A percentile compares a stretch with the other conserved stretches of the same genome.
phyloP scores from a whole-genome alignment of 805 yeast species.

The Brettanomyces bruxellensis region DNA sequence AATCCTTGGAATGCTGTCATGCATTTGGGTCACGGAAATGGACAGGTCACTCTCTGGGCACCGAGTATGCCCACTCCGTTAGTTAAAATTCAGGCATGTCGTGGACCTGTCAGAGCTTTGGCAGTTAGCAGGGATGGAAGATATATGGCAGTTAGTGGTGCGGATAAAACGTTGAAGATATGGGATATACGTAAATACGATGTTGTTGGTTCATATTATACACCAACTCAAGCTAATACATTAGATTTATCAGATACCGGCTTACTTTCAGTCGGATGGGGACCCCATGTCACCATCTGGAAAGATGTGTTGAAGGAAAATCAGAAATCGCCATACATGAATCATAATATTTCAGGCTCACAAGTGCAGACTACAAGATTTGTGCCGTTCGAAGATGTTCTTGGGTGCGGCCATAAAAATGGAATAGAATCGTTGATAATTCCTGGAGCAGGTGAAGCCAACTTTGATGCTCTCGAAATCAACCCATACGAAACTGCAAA shows the following conservation, averaged over 20 bases:
- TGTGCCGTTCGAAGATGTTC: constrained; percentile 94
- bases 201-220: constrained; percentile 59
- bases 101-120: constrained; percentile 81
- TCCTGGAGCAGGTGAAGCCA: constrained; percentile 98
- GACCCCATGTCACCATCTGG: constrained; percentile 93
- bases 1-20: constrained; percentile 95
- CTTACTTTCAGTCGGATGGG: constrained; percentile 84
- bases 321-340: constrained; percentile 86
- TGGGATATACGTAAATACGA: constrained; percentile 90
- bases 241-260: constrained; percentile 83
- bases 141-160: constrained; percentile 89
- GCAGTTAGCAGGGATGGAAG: constrained; percentile 87
- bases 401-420: constrained; percentile 74
- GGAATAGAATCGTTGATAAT: constrained; percentile 82
- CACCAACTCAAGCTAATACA: constrained; percentile 80
- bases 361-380: constrained; percentile 58
- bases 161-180: constrained; percentile 74
- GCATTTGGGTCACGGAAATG: constrained; percentile 89
- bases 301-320: constrained; percentile 65
- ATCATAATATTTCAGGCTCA: constrained; percentile 74
- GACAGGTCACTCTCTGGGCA: constrained; percentile 89
- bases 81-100: constrained; percentile 68
- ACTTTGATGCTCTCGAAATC: constrained; percentile 85
- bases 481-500: constrained; percentile 89
- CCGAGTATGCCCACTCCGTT: constrained; percentile 82